Conservation (phyloP, 768 basidiomycete species). For the Hydnomerulius pinastri region DNA sequence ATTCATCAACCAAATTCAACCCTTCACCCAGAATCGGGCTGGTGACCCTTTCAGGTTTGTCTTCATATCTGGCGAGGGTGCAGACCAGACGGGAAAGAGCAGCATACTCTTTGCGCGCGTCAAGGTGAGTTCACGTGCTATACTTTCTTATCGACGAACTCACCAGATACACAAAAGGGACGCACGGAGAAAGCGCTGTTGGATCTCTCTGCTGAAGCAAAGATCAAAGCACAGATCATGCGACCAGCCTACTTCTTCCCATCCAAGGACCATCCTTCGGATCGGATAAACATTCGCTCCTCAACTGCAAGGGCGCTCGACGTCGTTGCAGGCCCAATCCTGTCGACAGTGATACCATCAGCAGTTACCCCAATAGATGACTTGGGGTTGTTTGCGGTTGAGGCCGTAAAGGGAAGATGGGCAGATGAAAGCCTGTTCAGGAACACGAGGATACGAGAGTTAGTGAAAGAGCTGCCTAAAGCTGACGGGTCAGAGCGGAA, state of each 20-base stretch:
- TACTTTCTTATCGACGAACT: neutral
- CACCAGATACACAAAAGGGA: constrained; percentile 20
- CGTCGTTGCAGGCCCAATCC: constrained; percentile 10
- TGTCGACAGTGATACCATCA: constrained; percentile 20
- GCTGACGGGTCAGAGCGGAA: neutral
- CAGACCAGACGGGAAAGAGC: constrained; percentile 36
- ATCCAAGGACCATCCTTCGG: constrained; percentile 24
- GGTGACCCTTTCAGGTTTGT: constrained; percentile 38
- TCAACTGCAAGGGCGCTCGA: constrained; percentile 15
- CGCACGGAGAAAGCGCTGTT: constrained; percentile 32
- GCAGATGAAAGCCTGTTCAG: constrained; percentile 20
- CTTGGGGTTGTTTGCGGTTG: constrained; percentile 16
- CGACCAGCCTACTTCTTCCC: constrained; percentile 41
- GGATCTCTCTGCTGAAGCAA: constrained; percentile 17
- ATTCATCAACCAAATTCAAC: constrained; percentile 30
- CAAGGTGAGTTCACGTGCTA: constrained; percentile 31
- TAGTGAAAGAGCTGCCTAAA: neutral
- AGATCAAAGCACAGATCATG: constrained; percentile 28
- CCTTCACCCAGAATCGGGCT: constrained; percentile 16
- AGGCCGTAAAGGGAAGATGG: constrained; percentile 20
- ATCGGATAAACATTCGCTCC: constrained; percentile 28
- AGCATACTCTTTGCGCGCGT: constrained; percentile 34
- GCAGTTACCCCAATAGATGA: constrained; percentile 20
- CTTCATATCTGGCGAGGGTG: constrained; percentile 39
- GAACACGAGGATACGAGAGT: constrained; percentile 17